Evolutionary conservation across 2,329 filamentous ascomycete genomes (phyloP), one percentile per base, ranked within the genome.

Genomic region (Exophiala sp.): DNA sequence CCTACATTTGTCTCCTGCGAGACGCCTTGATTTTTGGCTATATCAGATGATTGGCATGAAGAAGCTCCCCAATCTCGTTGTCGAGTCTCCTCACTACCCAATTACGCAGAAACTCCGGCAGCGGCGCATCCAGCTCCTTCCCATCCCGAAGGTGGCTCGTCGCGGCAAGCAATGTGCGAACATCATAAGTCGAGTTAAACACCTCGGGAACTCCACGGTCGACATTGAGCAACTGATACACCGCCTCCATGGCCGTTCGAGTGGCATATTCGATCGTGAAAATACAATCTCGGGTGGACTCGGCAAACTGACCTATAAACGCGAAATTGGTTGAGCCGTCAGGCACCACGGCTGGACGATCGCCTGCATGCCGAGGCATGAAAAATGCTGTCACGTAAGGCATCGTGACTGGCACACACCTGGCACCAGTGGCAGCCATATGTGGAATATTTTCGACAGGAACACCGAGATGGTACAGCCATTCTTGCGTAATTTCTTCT

Each of bases 261-360:
- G 71, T 63, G 50, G 67, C 69, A 60, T 75, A 75, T 55, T 75
- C 71, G 41, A 69, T 68, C 6, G 66, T 70, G 45, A 71, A 69
- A 20, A 71, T 71, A 29, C 65, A 68, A 57, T 75, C 72, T 24
- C 66, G 63, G 9, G 64, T 62, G 18, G 72, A 70, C 60, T 74
- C 72, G 14, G 72, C 72, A 62, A 71, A 75, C 58, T 74, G 72
- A 10, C 72, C 72, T 33, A 75, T 62, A 16, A 74, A 63, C 1
- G 68, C 73, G 43, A 74, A 59, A 60, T 75, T 76, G 18, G 57
- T 65, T 20, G 65, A 65, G 4, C 66, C 67, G 14, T 65, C 50
- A 0, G 72, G 73, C 41, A 74, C 68, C 0, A 74, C 65, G n/a
- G 62, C 52, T 2, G 73, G 73, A 2, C 74, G 67, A 61, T 75